Evolutionary conservation across 495 filamentous ascomycete species (phyloP), one percentile per base, ranked within the genome.

Genomic region (Neurospora sp.): DNA sequence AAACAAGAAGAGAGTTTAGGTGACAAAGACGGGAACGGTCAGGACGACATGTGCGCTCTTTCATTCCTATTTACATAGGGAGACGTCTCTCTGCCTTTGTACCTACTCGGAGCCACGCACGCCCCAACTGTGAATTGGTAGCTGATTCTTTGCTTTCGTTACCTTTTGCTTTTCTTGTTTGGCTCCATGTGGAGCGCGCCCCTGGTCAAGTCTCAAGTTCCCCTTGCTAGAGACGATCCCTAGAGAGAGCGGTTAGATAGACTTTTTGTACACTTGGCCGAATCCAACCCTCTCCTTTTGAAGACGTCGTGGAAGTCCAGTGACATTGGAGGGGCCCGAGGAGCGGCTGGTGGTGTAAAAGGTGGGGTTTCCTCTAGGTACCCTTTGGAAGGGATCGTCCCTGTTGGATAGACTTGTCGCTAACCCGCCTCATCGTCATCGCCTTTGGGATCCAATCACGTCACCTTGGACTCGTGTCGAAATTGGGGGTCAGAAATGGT

Each of bases 341-440:
- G 53, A 61, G 53, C 22, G 22, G 53, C 53, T 3, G 22, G 27
- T 61, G 53, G 53, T 61, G 53, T 61, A 65, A 65, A 65, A 65
- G 53, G 53, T 65, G 53, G 53, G 53, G 53, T 35, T 65, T 8
- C 53, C 53, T 65, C 27, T 65, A 31, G 27, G 27, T 31, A 65
- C 14, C 14, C 5, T 65, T 35, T 35, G 53, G 53, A 65, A 65
- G 53, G 53, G 53, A 65, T 65, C 53, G 53, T 65, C 53, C 53
- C 53, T 65, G 53, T 65, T 27, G 53, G 6, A 35, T 37, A 65
- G 22, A 65, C 27, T 65, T 70, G 69, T 37, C 72, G 68, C 35
- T 37, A 37, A 37, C 53, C 40, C 68, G 27, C 41, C 53, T 40
- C 71, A 53, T 41, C 75, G 75, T 76, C 71, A 76, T 76, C 48